Evolutionary conservation across 345 rosid genomes (phyloP).

Genomic region (Linum trigynum): DNA sequence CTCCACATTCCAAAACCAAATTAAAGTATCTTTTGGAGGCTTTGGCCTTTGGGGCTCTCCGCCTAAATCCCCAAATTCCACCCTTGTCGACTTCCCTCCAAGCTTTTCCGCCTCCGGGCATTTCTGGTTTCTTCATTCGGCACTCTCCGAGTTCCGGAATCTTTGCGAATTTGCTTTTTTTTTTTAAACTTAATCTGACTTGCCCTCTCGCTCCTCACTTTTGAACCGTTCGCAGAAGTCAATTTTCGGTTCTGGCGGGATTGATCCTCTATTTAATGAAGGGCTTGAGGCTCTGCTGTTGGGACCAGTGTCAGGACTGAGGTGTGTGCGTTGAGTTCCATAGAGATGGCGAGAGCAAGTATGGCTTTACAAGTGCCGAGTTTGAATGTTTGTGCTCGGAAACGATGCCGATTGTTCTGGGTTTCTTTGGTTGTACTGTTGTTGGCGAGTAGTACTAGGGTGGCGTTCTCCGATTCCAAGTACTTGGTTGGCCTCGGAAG

Average conservation of each 20-base stretch:
- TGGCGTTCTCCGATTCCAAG: constrained; percentile 32
- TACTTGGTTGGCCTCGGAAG: constrained; percentile 88
- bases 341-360: not conserved
- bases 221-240: not conserved
- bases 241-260: not conserved
- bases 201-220: not conserved
- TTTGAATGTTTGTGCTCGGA: not conserved
- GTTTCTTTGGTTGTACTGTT: not conserved
- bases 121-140: not conserved
- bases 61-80: not conserved
- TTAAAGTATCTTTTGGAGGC: not conserved
- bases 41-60: no score
- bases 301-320: not conserved
- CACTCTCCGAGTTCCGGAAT: not conserved
- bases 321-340: not conserved
- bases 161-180: not conserved
- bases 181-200: not conserved
- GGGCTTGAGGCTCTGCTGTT: not conserved
- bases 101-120: not conserved
- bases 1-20: not conserved
- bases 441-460: not conserved
- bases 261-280: not conserved
- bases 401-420: not conserved
- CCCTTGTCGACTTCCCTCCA: not conserved
- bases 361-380: not conserved